A percentile compares a stretch with the other conserved stretches of the same genome.
phyloP scores from a whole-genome alignment of 2,329 filamentous ascomycete species.

The Chrysoporthe deuterocubensis region DNA sequence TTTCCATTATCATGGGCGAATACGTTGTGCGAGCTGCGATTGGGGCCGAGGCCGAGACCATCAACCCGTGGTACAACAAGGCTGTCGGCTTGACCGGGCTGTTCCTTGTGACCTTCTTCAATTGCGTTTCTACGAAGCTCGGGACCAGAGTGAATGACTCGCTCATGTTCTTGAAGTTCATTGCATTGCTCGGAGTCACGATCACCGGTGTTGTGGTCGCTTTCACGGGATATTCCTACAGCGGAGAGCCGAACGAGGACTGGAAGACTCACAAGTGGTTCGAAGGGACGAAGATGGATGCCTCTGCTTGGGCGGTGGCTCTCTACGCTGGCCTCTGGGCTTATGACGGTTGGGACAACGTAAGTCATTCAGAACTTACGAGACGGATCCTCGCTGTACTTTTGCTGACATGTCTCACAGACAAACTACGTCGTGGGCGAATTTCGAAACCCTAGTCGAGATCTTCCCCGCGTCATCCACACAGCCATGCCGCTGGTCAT shows the following conservation, averaged over 20 bases:
- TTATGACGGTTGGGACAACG: constrained; percentile 98
- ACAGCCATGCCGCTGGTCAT: constrained; percentile 96
- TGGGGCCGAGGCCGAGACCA: constrained; percentile 80
- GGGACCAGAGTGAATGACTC: constrained; percentile 86
- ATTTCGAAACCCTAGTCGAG: constrained; percentile 87
- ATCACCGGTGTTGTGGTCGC: constrained; percentile 89
- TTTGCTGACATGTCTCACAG: constrained; percentile 47
- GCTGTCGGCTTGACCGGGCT: constrained; percentile 79
- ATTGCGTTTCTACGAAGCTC: constrained; percentile 87
- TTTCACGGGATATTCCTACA: constrained; percentile 77
- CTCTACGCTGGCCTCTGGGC: constrained; percentile 97
- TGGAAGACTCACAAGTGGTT: constrained; percentile 94
- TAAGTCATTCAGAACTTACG: constrained; percentile 51
- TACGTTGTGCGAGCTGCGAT: constrained; percentile 89
- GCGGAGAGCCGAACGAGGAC: constrained; percentile 74
- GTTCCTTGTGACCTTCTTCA: constrained; percentile 77
- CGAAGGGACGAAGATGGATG: constrained; percentile 76
- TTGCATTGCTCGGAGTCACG: constrained; percentile 84
- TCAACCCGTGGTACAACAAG: constrained; percentile 90
- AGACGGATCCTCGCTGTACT: background rate
- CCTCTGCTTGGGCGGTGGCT: constrained; percentile 89
- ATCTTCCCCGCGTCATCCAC: constrained; percentile 93
- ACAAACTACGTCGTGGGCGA: constrained; percentile 98
- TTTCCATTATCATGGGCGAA: constrained; percentile 97
- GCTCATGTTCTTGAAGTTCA: constrained; percentile 97